These are phyloP conservation scores for Earliella scabrosa DNA, from an alignment of 1,284 basidiomycete genomes.

Conservation along the genomic window DNA sequence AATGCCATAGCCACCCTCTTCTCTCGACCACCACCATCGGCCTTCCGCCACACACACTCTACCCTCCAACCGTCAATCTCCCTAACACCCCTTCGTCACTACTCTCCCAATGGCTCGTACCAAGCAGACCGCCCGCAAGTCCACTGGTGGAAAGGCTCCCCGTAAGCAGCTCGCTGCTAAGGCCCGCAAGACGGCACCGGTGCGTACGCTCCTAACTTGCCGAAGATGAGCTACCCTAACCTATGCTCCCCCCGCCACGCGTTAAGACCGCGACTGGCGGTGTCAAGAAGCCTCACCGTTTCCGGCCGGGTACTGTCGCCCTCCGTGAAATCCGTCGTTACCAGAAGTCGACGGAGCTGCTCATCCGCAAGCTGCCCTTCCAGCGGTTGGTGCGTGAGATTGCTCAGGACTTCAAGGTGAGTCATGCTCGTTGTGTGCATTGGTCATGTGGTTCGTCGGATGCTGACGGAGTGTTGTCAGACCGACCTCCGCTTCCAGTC, in stretches of 20 bases:
- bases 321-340: constrained; percentile 98
- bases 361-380: constrained; percentile 94
- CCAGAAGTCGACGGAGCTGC: constrained; percentile 94
- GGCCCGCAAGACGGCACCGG: constrained; percentile 68
- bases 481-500: constrained; percentile 94
- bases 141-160: constrained; percentile 87
- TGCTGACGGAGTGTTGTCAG: constrained; percentile 37
- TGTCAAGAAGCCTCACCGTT: constrained; percentile 97
- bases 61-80: constrained; percentile 4
- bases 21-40: constrained; percentile 25
- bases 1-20: constrained; percentile 24
- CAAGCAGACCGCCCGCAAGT: constrained; percentile 86
- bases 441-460: constrained; percentile 10
- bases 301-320: constrained; percentile 97
- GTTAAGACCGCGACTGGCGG: constrained; percentile 72
- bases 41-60: constrained; percentile 9
- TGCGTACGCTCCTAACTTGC: constrained; percentile 32
- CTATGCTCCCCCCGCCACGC: neutral
- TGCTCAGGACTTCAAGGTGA: constrained; percentile 91
- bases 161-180: constrained; percentile 93
- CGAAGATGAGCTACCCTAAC: neutral
- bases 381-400: constrained; percentile 93
- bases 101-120: constrained; percentile 52
- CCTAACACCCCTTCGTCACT: constrained; percentile 6
- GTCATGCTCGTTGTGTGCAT: constrained; percentile 33